phyloP scores from a whole-genome alignment of 2,329 filamentous ascomycete species.

The Aspergillus sergii region DNA sequence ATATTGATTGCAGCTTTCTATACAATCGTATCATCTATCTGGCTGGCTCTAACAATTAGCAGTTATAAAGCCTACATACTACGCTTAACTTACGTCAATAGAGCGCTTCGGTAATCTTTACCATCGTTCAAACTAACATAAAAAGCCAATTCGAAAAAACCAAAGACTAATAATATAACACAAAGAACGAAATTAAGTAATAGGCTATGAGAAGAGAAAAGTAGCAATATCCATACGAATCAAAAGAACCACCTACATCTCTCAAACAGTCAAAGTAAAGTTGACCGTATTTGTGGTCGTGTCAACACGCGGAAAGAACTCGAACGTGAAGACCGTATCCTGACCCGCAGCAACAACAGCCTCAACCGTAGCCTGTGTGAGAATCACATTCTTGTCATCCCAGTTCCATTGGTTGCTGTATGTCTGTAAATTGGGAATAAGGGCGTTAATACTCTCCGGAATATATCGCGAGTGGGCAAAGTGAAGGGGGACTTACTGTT shows the following conservation, averaged over 20 bases:
- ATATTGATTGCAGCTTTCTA: not conserved
- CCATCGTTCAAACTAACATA: not conserved
- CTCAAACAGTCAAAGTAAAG: constrained; percentile 50
- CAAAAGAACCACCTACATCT: not conserved
- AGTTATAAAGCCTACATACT: not conserved
- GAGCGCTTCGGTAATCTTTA: not conserved
- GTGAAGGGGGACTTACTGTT: constrained; percentile 31
- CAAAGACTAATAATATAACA: not conserved
- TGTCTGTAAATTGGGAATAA: constrained; percentile 37
- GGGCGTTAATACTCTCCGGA: not conserved
- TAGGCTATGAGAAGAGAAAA: not conserved
- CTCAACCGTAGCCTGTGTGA: constrained; percentile 50
- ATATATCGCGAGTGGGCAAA: not conserved
- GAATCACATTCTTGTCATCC: constrained; percentile 49
- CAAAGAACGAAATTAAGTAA: not conserved
- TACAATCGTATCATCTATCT: not conserved
- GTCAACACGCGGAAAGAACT: constrained; percentile 56
- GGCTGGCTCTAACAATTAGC: not conserved
- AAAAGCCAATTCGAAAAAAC: not conserved
- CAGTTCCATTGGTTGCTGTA: constrained; percentile 57
- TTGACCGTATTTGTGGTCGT: constrained; percentile 50
- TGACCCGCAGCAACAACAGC: constrained; percentile 51
- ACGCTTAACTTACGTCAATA: not conserved
- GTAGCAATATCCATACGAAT: not conserved
- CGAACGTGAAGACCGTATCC: constrained; percentile 54